Evolutionary conservation across 1,284 basidiomycete genomes (phyloP).

Genomic region (Tetrapyrgos nigripes): DNA sequence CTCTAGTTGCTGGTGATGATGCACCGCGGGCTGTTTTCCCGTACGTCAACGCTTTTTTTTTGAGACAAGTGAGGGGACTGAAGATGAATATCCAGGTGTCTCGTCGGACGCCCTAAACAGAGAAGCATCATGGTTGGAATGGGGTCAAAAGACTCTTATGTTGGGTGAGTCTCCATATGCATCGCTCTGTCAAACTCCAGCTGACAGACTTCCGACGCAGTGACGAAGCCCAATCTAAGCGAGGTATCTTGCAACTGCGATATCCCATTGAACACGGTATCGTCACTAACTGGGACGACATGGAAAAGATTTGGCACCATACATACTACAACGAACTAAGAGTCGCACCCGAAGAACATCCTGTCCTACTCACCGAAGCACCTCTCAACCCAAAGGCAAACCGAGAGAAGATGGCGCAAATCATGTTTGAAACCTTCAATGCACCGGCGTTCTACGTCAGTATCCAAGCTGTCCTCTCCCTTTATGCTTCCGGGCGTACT

Average conservation of each 20-base stretch:
- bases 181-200: neutral
- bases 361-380: slow-evolving; percentile 8
- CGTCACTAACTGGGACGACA: slow-evolving; percentile 10
- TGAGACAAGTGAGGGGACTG: neutral
- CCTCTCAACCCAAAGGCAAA: slow-evolving; percentile 10
- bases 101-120: slow-evolving; percentile 3
- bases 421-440: slow-evolving; percentile 10
- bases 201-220: neutral
- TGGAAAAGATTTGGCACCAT: slow-evolving; percentile 11
- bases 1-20: slow-evolving; percentile 21
- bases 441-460: neutral
- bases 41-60: slow-evolving; percentile 10
- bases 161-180: neutral
- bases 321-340: slow-evolving; percentile 11
- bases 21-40: slow-evolving; percentile 27
- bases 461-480: slow-evolving; percentile 5
- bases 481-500: slow-evolving; percentile 6
- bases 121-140: slow-evolving; percentile 3
- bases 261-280: slow-evolving; percentile 12
- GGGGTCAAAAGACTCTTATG: slow-evolving; percentile 7
- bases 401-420: slow-evolving; percentile 8
- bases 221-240: slow-evolving; percentile 7
- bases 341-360: slow-evolving; percentile 7
- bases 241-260: neutral
- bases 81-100: neutral